A percentile compares a stretch with the other conserved stretches of the same genome.
phyloP scores from a whole-genome alignment of 2,329 filamentous ascomycete genomes.

The Penicillium sumatraense region DNA sequence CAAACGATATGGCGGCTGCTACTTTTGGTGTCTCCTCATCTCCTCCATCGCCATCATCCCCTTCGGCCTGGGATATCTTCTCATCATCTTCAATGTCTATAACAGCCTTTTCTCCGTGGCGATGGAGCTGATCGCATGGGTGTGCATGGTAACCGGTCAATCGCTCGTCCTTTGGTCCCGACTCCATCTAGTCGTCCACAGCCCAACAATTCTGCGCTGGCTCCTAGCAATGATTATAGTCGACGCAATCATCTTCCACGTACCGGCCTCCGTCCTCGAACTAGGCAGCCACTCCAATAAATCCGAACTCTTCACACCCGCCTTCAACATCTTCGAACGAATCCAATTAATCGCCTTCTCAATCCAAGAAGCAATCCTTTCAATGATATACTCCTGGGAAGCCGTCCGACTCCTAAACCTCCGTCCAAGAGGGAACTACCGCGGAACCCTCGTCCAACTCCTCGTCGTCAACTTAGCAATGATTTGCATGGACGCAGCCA shows the following conservation, averaged over 20 bases:
- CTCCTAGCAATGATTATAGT: constrained; percentile 52
- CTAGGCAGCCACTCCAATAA: constrained; percentile 40
- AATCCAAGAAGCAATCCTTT: constrained; percentile 59
- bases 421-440: constrained; percentile 44
- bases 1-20: constrained; percentile 49
- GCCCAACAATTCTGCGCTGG: constrained; percentile 37
- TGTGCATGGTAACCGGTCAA: constrained; percentile 54
- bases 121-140: constrained; percentile 50
- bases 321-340: constrained; percentile 54
- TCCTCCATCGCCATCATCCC: constrained; percentile 49
- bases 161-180: constrained; percentile 55
- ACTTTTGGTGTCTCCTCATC: constrained; percentile 54
- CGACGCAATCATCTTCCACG: constrained; percentile 47
- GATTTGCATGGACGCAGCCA: constrained; percentile 49
- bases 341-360: constrained; percentile 61
- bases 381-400: constrained; percentile 57
- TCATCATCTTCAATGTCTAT: constrained; percentile 47
- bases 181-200: constrained; percentile 50
- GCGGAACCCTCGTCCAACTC: constrained; percentile 50
- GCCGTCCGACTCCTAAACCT: constrained; percentile 54
- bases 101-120: constrained; percentile 42
- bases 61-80: constrained; percentile 51
- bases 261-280: constrained; percentile 48
- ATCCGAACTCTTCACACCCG: constrained; percentile 29
- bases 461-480: constrained; percentile 53